These are phyloP conservation scores for Xylaria nigripes DNA, from an alignment of 495 filamentous ascomycete species.

Conservation along the genomic window DNA sequence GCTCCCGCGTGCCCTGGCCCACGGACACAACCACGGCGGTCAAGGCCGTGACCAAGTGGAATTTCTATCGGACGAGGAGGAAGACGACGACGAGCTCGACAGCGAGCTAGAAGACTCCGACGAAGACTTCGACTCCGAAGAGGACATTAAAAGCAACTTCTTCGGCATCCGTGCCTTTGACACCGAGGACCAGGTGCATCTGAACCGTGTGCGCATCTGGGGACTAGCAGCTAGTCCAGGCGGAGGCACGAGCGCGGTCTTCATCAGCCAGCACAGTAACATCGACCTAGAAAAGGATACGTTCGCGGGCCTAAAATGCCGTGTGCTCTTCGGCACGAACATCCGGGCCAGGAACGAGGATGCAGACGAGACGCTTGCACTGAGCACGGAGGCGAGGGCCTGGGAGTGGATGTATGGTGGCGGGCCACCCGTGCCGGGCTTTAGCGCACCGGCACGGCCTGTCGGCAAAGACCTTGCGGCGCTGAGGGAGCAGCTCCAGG, in stretches of 20 bases:
- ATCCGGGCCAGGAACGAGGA: neutral
- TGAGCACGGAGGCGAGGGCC: constrained; percentile 34
- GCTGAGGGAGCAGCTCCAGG: constrained; percentile 25
- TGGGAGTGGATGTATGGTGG: constrained; percentile 44
- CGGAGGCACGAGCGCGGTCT: constrained; percentile 34
- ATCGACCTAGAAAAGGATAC: constrained; percentile 34
- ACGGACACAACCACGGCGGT: neutral
- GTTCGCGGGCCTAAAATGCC: constrained; percentile 33
- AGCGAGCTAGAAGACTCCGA: neutral
- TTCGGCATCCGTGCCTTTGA: constrained; percentile 13
- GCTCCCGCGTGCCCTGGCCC: constrained; percentile 21
- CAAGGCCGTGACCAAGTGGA: neutral
- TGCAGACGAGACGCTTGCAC: neutral
- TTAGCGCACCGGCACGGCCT: constrained; percentile 1
- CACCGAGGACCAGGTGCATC: constrained; percentile 29
- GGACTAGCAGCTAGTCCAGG: constrained; percentile 36
- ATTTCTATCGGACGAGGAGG: constrained; percentile 1
- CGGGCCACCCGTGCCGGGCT: constrained; percentile 33
- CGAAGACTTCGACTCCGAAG: constrained; percentile 18
- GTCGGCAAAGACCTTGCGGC: constrained; percentile 3
- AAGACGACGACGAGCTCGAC: neutral
- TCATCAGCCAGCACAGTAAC: constrained; percentile 32
- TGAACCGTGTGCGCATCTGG: constrained; percentile 37
- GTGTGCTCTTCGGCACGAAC: constrained; percentile 31
- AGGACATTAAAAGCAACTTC: constrained; percentile 12